Evolutionary conservation across 441 rosid genomes (phyloP), one percentile per base, ranked within the genome.

Genomic region (Raphanus hybrid): DNA sequence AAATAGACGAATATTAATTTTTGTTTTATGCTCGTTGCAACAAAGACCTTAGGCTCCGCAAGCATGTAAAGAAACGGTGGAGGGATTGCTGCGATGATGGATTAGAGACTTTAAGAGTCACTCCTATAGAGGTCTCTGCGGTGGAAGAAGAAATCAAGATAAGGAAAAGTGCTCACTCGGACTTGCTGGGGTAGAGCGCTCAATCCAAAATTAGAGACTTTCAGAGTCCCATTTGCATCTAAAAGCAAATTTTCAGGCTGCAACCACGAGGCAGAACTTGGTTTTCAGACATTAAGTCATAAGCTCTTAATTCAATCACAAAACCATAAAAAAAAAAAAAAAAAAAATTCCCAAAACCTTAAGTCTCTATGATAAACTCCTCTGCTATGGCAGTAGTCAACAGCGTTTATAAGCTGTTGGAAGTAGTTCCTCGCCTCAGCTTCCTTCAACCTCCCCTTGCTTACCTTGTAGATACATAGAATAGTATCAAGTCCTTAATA

Each of bases 171-270:
- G 78, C 97, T 89, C 76, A 92, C 98, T 89, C 78, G 91, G 81
- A 96, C 94, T 93, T 96, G 99, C 80, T 96, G 98, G 77, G 98
- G 98, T 34, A 96, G 85, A 58, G 99, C 98, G 77, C 99, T 96
- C 82, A 96, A 82, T 66, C 99, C 99, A 84, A 96, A 96, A 82
- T 96, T 98, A 34, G 98, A 96, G 62, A 96, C 93, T 86, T 89
- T 96, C 75, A 96, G 90, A 81, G 74, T 71, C 69, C 97, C 97
- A 78, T 45, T 89, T 58, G 92, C 93, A 90, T 96, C 98, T 78
- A 96, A 81, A 78, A 96, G 87, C 79, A 96, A 85, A 82, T 96
- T 96, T 74, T 96, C 99, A 6, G 98, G 99, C 99, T 96, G 96
- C 67, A 37, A 77, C 20, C 41, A 35, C 7, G 9, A 35, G 41